These are phyloP conservation scores for Epichloe sp. DNA, from an alignment of 2,329 filamentous ascomycete genomes.

Conservation along the genomic window DNA sequence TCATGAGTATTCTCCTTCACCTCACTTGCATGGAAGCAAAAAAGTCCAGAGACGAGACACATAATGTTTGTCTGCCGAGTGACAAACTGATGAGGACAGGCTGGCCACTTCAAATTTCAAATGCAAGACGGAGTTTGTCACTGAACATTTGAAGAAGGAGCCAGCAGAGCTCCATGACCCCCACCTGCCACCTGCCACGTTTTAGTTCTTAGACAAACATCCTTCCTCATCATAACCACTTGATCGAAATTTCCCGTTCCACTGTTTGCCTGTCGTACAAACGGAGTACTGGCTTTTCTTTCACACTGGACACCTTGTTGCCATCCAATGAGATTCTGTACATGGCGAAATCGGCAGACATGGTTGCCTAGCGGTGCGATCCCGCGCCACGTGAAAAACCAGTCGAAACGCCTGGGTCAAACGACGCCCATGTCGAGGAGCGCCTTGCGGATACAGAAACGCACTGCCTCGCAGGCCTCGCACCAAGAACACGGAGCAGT, in stretches of 20 bases:
- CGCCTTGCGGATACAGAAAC: not conserved
- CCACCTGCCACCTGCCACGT: no score
- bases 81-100: no score
- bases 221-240: not conserved
- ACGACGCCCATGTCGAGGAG: not conserved
- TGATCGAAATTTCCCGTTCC: not conserved
- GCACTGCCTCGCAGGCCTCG: not conserved
- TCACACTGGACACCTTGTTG: not conserved
- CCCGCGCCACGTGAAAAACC: not conserved
- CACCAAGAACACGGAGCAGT: constrained; percentile 1
- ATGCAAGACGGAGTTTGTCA: no score
- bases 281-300: not conserved
- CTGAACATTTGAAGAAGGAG: no score
- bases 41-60: no score
- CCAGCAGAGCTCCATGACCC: no score
- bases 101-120: no score
- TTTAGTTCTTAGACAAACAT: not conserved
- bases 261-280: not conserved
- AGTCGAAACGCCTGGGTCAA: constrained; percentile 1
- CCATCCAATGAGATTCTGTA: not conserved
- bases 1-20: no score
- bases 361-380: constrained; percentile 1
- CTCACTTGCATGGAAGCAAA: no score
- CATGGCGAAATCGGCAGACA: not conserved
- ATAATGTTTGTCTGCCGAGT: no score